Conservation (phyloP, 495 filamentous ascomycete genomes). For the Rostrohypoxylon terebratum region DNA sequence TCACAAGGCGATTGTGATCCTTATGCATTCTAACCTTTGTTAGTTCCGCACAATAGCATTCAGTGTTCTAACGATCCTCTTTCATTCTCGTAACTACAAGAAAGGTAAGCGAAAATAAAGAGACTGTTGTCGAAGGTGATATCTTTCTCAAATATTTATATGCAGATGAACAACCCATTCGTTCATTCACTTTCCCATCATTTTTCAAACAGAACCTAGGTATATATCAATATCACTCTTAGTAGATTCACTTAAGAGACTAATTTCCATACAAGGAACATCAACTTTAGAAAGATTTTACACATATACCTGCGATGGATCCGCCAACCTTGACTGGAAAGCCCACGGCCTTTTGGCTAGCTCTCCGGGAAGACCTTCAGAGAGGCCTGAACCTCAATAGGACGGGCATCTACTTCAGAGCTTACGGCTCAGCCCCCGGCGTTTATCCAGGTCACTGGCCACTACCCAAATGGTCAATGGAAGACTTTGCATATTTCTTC, state of each 20-base stretch:
- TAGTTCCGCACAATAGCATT: background rate
- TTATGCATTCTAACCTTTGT: background rate
- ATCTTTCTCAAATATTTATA: background rate
- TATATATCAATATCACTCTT: too few relatives aligned
- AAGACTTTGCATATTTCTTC: conserved; percentile 29
- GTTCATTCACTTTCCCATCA: too few relatives aligned
- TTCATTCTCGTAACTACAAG: background rate
- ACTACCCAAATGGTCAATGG: conserved; percentile 5
- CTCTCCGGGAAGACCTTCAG: background rate
- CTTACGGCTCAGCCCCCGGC: background rate
- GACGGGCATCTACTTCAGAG: conserved; percentile 10
- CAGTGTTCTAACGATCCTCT: background rate
- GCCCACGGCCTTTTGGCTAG: background rate
- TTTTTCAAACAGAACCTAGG: background rate
- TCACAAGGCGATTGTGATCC: background rate
- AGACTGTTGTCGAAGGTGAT: background rate
- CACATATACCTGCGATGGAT: conserved; percentile 2
- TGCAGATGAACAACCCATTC: background rate
- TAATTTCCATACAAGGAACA: background rate
- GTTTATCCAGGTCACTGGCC: background rate
- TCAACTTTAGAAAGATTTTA: background rate
- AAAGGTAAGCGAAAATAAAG: background rate
- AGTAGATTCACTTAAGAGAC: background rate
- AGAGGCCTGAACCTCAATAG: background rate
- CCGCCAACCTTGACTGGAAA: conserved; percentile 6